Base-by-base conservation (phyloP, 176 grass and related monocot genomes). In the Rhynchospora breviuscula region DNA sequence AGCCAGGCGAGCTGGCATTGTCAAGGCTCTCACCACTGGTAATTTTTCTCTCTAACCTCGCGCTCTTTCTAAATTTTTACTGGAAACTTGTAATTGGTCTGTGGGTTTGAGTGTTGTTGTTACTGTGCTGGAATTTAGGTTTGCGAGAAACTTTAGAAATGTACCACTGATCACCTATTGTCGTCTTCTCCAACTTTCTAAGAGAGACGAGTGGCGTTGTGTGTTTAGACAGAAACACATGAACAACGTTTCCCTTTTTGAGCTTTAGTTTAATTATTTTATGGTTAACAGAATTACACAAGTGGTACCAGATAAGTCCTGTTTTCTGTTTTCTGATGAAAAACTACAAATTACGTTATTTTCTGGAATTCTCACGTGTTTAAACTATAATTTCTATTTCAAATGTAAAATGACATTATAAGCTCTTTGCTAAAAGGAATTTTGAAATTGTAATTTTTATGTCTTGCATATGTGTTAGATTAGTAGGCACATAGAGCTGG, bases 21-120 rank as follows among this genome's bases (percentile, higher is more conserved):
- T 88, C 49, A 88, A 88, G 76, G 86, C 86, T 47, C 86, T 88
- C 49, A 88, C 86, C n/a, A 88, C 86, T 83, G 86, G 86, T 88
- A 25, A 26, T n/a, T 45, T 78, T 54, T 64, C 10, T 26, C 46
- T 12, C 63, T 67, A 7, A 3, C 0, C 29, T 54, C 25, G 75
- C 8, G 19, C 62, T 17, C 2, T 84, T 70, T 66, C 13, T 71
- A 0, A 70, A 71, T 57, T 84, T 4, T 73, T 26, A 3, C 17
- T 57, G 25, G 33, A 45, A 64, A 13, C 18, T 22, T 64, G 59
- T 81, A 61, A 81, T 49, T 64, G 22, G 31, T 48, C 64, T 22
- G 7, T 18, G 14, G 19, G 49, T 81, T 49, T 46, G 15, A 64
- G 59, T 64, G 59, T 21, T 81, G 15, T 80, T 5, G 29, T 80